phyloP scores from a whole-genome alignment of 495 filamentous ascomycete genomes.

The Neurospora intermedia region DNA sequence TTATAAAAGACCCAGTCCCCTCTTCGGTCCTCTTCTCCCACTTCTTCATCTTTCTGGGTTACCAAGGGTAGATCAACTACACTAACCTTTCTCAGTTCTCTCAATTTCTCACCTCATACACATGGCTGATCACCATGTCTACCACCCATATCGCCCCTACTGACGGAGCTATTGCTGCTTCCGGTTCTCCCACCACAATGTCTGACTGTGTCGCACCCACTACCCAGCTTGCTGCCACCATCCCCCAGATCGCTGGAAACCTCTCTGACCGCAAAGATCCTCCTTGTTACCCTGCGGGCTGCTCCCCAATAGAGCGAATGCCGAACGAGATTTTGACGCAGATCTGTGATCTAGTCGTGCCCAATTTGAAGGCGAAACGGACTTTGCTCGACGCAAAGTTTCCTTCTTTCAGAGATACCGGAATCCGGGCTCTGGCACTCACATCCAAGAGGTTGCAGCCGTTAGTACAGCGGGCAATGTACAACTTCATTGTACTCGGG shows the following conservation, averaged over 20 bases:
- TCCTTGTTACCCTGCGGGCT: not conserved
- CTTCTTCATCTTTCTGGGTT: not conserved
- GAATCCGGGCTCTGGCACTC: not conserved
- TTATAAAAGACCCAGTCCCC: not conserved
- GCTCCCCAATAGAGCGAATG: not conserved
- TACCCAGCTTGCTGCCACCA: not conserved
- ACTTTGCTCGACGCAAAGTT: not conserved
- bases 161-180: not conserved
- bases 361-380: not conserved
- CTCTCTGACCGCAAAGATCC: not conserved
- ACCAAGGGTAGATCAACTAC: not conserved
- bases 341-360: not conserved
- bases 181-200: not conserved
- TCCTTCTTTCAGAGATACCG: no score
- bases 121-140: not conserved
- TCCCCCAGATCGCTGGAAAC: not conserved
- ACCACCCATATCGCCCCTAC: not conserved
- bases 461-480: not conserved
- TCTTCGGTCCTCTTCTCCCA: not conserved
- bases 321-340: not conserved
- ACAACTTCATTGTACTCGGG: not conserved
- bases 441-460: not conserved
- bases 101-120: not conserved
- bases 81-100: not conserved
- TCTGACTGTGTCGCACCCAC: not conserved